These are phyloP conservation scores for Pestalotiopsis sp. DNA, from an alignment of 2,329 filamentous ascomycete species.

Conservation along the genomic window DNA sequence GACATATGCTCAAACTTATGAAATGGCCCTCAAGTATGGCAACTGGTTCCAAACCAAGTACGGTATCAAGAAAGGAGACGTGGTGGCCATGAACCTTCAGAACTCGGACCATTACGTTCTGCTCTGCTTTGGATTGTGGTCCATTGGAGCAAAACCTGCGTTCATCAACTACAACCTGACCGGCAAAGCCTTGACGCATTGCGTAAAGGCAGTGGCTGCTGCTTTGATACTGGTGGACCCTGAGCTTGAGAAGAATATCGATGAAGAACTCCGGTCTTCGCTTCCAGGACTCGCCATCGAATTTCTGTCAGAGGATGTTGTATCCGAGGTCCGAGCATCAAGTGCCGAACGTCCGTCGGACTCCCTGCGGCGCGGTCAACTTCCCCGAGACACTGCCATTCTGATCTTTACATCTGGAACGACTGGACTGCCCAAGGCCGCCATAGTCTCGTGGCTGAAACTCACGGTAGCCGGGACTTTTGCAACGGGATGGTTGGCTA, in stretches of 20 bases:
- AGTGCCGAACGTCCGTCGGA: conserved; percentile 62
- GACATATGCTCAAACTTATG: conserved; percentile 78
- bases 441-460: conserved; percentile 76
- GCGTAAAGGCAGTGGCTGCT: conserved; percentile 68
- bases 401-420: conserved; percentile 88
- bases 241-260: conserved; percentile 56
- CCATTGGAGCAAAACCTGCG: conserved; percentile 79
- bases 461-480: conserved; percentile 56
- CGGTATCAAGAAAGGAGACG: conserved; percentile 68
- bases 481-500: conserved; percentile 55
- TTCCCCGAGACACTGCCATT: conserved; percentile 62
- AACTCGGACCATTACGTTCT: conserved; percentile 82
- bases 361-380: conserved; percentile 52
- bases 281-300: conserved; percentile 59
- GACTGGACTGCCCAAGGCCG: conserved; percentile 81
- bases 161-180: conserved; percentile 88
- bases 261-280: conserved; percentile 57
- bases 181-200: conserved; percentile 73
- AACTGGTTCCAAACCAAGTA: conserved; percentile 71
- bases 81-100: conserved; percentile 80
- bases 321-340: conserved; percentile 55
- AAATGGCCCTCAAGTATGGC: conserved; percentile 71
- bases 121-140: conserved; percentile 78
- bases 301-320: conserved; percentile 61
- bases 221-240: conserved; percentile 72